Base-by-base conservation (phyloP, 805 yeast species). In the Schizosaccharomyces cryophilus region DNA sequence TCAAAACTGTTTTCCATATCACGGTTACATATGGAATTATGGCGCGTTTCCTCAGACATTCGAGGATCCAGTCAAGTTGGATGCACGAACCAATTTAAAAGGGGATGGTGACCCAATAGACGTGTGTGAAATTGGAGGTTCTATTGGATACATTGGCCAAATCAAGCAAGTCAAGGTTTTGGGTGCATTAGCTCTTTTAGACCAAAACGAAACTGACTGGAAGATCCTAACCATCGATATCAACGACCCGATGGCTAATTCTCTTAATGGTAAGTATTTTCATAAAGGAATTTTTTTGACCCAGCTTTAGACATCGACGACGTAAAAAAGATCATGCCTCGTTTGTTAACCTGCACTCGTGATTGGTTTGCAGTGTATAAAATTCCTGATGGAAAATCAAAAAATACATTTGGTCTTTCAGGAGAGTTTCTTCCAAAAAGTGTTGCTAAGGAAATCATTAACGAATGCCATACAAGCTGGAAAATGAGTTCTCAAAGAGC, bases 41-140 rank as follows among this genome's bases (percentile, higher is more conserved):
- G 98, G 97, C 73, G 96, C 96, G 60, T 85, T 90, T 80, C 97
- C 97, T 66, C 96, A 90, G 74, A 90, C 97, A 3, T 90, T 97
- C 97, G 98, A 90, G 73, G 95, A 93, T 69, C 94, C 95, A n/a
- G 79, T 83, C 62, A 74, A 74, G 61, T 67, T 65, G 61, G 75
- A 73, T 66, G 69, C 72, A 38, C 77, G 65, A 63, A 74, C 79
- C 63, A 77, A 73, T 68, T 78, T 77, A 42, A 72, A 73, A 63
- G 98, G 98, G 64, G 98, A 90, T 73, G 86, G 87, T 69, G 98
- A 90, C 72, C 98, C 98, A 3, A 74, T 90, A 64, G 98, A 90
- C 69, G 89, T 89, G 58, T 82, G 95, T 69, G 98, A 90, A 68
- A 87, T 90, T 63, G 95, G 95, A 24, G 74, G 78, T 55, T 65